A percentile compares a stretch with the other conserved stretches of the same genome.
These are phyloP conservation scores for Ceratobasidium sp. DNA, from an alignment of 1,284 basidiomycete genomes.

Conservation along the genomic window DNA sequence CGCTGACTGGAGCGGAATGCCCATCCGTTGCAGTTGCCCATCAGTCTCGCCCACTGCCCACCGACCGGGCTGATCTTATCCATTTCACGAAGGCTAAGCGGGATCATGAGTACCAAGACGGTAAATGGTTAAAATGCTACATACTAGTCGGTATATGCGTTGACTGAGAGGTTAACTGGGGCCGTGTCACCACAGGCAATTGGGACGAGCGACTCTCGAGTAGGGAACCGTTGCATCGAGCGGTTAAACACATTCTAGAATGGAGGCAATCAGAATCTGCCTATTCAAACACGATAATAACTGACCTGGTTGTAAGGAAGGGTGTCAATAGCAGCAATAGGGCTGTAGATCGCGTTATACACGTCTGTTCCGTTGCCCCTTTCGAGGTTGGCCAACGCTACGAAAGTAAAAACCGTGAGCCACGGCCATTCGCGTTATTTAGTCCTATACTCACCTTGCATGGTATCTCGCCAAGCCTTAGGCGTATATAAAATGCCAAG, in stretches of 20 bases:
- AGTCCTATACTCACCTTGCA: neutral
- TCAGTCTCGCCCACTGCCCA: conserved; percentile 18
- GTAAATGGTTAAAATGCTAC: neutral
- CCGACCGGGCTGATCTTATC: conserved; percentile 31
- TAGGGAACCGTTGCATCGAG: conserved; percentile 29
- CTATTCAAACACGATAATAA: neutral
- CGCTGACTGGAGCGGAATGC: conserved; percentile 22
- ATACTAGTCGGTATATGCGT: conserved; percentile 30
- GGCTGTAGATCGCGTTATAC: neutral
- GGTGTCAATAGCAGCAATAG: neutral
- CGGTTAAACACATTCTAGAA: conserved; percentile 30
- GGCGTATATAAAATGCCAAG: conserved; percentile 47
- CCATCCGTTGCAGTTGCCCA: conserved; percentile 30
- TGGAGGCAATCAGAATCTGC: neutral
- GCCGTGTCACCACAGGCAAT: conserved; percentile 31
- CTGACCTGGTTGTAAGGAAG: conserved; percentile 19
- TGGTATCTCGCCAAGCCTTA: neutral
- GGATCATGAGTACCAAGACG: neutral
- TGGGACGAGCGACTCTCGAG: conserved; percentile 19
- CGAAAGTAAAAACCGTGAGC: conserved; percentile 10
- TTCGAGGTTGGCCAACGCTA: conserved; percentile 3
- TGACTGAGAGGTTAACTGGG: conserved; percentile 17
- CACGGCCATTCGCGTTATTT: neutral
- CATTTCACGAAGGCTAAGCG: conserved; percentile 24
- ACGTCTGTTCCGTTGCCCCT: neutral